These are phyloP conservation scores for Paratinospora sagittata DNA, from an alignment of 164 flowering plant species.

Conservation along the genomic window DNA sequence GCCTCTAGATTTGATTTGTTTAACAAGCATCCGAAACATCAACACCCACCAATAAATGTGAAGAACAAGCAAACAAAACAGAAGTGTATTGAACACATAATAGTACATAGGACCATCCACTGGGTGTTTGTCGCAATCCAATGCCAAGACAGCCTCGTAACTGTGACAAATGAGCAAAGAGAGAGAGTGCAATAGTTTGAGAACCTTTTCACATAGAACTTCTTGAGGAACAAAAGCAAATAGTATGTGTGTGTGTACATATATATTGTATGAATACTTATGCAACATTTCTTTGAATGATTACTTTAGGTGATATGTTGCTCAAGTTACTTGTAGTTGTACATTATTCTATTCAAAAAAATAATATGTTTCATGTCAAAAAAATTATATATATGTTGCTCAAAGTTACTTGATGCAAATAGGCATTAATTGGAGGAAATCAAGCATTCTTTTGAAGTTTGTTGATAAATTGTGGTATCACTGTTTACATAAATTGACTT, in stretches of 20 bases:
- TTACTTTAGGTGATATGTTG: neutral
- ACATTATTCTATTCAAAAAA: too few species aligned
- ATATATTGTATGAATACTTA: neutral
- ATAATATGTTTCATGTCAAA: too few species aligned
- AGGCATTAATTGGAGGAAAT: neutral
- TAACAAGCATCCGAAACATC: slow-evolving; percentile 82
- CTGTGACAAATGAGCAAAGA: slow-evolving; percentile 33
- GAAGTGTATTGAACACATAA: slow-evolving; percentile 76
- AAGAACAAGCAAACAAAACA: slow-evolving; percentile 75
- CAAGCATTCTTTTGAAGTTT: neutral
- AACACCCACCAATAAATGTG: slow-evolving; percentile 91
- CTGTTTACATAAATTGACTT: too few species aligned
- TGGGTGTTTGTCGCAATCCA: slow-evolving; percentile 61
- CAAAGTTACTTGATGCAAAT: too few species aligned
- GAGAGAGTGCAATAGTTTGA: neutral
- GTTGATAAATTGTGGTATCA: too few species aligned
- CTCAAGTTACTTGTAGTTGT: neutral
- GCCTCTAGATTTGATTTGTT: slow-evolving; percentile 84
- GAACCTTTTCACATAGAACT: neutral
- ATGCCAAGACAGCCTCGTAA: slow-evolving; percentile 58
- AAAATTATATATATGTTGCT: too few species aligned
- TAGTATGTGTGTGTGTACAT: too few species aligned
- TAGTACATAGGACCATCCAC: slow-evolving; percentile 78
- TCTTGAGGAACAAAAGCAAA: too few species aligned
- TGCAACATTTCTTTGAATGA: neutral